Evolutionary conservation across 1,284 basidiomycete species (phyloP), one percentile per base, ranked within the genome.

Genomic region (Pyrrhoderma noxium): DNA sequence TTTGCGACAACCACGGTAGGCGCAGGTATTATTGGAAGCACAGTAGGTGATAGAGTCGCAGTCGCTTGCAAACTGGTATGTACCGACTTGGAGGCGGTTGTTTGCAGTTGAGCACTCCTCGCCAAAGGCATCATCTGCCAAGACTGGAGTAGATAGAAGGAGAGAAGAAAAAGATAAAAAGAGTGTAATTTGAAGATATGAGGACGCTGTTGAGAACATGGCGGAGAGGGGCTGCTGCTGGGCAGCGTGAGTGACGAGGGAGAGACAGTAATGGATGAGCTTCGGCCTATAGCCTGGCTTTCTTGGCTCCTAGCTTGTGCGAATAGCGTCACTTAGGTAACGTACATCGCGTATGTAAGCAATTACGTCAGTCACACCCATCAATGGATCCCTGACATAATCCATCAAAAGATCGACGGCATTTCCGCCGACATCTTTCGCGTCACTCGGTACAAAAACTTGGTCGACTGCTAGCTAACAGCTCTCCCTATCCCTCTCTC

Each of bases 61-160:
- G 61, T 92, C 85, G 56, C 76, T 77, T 64, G 76, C 77, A 67
- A 91, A 85, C 61, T 86, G 80, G 66, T 79, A 87, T 11, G 87
- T 89, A 56, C 81, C 81, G 13, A 72, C 64, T 64, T 88, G 80
- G 34, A 92, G 77, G 53, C 82, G 79, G 62, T 80, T 87, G 66
- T 82, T 69, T 43, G 62, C 63, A 27, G 68, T 65, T 36, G 68
- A 70, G 68, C 83, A 89, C 45, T 68, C 56, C n/a, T 69, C 64
- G 53, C 73, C 76, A 49, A 70, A 70, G 48, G 63, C 64, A 37
- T 67, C 64, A 45, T 65, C 67, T 55, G 79, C 73, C 46, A 78
- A 74, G 53, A 64, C 52, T 42, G 69, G 68, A 47, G 66, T 55
- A 57, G 61, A 59, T 52, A 60, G 53, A 49, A 62, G 60, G 58